These are phyloP conservation scores for Hericium erinaceus DNA, from an alignment of 768 basidiomycete species.

Conservation along the genomic window DNA sequence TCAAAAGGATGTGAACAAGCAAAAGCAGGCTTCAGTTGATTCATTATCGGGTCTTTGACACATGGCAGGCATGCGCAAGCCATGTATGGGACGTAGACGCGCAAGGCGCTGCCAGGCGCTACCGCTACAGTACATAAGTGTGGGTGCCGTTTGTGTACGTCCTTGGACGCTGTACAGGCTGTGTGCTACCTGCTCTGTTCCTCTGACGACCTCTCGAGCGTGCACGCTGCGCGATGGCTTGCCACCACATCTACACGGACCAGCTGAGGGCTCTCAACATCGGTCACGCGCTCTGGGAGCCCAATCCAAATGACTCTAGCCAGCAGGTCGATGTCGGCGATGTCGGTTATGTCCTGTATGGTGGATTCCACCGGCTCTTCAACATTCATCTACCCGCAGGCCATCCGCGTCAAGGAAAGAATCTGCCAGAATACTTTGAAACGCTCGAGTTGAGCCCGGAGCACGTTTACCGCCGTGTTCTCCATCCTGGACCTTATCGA, in stretches of 20 bases:
- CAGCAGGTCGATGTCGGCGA: conserved; percentile 13
- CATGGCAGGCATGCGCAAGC: no score
- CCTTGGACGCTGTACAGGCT: no score
- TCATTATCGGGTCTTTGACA: no score
- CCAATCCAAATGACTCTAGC: conserved; percentile 5
- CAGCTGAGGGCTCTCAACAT: conserved; percentile 1
- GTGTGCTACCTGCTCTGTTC: no score
- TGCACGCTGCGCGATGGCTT: background rate
- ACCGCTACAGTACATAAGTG: no score
- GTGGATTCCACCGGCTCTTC: conserved; percentile 15
- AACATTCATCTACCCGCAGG: conserved; percentile 7
- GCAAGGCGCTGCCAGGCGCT: no score
- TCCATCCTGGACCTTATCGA: background rate
- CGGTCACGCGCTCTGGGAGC: conserved; percentile 14
- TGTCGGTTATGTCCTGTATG: conserved; percentile 12
- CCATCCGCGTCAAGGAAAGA: background rate
- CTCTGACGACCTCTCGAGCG: no score
- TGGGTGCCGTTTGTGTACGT: no score
- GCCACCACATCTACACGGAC: conserved; percentile 9
- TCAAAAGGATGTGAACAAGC: no score
- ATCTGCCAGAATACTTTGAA: conserved; percentile 6
- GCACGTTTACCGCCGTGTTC: background rate
- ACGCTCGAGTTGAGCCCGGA: background rate
- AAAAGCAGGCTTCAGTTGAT: no score
- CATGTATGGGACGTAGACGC: no score